Evolutionary conservation across 495 filamentous ascomycete genomes (phyloP), one percentile per base, ranked within the genome.

Genomic region (Penicillium pulvis): DNA sequence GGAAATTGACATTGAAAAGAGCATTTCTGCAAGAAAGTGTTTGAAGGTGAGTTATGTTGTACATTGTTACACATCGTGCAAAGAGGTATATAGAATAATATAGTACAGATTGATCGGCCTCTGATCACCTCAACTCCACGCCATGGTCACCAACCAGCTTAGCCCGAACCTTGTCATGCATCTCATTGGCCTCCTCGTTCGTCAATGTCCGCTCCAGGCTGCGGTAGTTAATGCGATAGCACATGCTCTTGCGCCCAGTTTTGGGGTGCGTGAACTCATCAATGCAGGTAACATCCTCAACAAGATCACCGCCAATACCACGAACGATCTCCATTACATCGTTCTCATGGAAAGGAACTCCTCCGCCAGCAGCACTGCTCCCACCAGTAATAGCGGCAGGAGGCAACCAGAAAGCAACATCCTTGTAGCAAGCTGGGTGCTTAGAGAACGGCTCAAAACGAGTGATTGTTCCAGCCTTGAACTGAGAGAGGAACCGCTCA

Each of bases 261-360:
- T 88, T 90, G n/a, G 93, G 92, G 75, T 98, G 92, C 39, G 80
- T 84, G 68, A 98, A 98, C 61, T 90, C 81, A 75, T 98, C 94
- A 51, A 87, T 79, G 30, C 95, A 74, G 57, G 72, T 80, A 62
- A 97, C 94, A 68, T 95, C 90, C 76, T 98, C 94, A 17, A 94
- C 91, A 39, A 85, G 68, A 70, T 96, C 89, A 16, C 91, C 92
- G 9, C 83, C 90, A 28, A 90, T 82, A 24, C 85, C 84, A 43
- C 94, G 82, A 12, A 97, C 87, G 50, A 96, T 79, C 76, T 98
- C 94, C 93, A 97, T 97, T 42, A 98, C 75, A 75, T 98, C 95
- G 71, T 98, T 98, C 74, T 93, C 93, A 67, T 97, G 92, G 61
- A 96, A 90, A 26, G 74, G 62, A 17, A 76, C 71, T 33, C 69